These are phyloP conservation scores for Acer campestre DNA, from an alignment of 345 rosid species.

Conservation along the genomic window DNA sequence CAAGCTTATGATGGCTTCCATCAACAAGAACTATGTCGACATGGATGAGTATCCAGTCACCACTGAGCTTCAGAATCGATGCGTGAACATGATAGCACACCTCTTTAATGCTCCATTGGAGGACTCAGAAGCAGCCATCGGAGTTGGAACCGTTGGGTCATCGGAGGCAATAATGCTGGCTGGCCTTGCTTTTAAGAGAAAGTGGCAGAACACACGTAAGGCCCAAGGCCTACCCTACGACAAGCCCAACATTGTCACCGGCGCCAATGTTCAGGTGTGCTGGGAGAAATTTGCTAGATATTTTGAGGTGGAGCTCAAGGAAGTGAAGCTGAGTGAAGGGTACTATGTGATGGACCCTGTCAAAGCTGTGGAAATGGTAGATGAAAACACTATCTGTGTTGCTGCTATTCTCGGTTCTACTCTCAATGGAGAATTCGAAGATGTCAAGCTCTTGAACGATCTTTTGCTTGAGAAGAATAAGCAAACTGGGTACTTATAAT, in stretches of 20 bases:
- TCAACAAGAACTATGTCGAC: not conserved
- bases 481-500: conserved; percentile 27
- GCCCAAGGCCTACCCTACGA: conserved; percentile 34
- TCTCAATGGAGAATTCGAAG: conserved; percentile 46
- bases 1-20: conserved; percentile 39
- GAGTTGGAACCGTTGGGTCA: conserved; percentile 43
- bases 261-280: conserved; percentile 9
- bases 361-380: conserved; percentile 43
- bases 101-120: conserved; percentile 43
- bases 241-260: conserved; percentile 8
- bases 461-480: conserved; percentile 32
- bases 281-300: conserved; percentile 15
- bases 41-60: conserved; percentile 38
- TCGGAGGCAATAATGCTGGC: conserved; percentile 49
- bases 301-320: conserved; percentile 14
- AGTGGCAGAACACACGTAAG: conserved; percentile 42
- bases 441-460: conserved; percentile 42
- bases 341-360: conserved; percentile 38
- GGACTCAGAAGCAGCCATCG: conserved; percentile 38
- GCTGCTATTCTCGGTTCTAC: conserved; percentile 32
- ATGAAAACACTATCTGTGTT: conserved; percentile 40
- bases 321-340: conserved; percentile 3
- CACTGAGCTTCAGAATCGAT: conserved; percentile 46
- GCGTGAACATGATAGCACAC: conserved; percentile 48
- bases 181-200: conserved; percentile 42